Evolutionary conservation across 2,329 filamentous ascomycete genomes (phyloP).

Genomic region (Epichloe coenophiala): DNA sequence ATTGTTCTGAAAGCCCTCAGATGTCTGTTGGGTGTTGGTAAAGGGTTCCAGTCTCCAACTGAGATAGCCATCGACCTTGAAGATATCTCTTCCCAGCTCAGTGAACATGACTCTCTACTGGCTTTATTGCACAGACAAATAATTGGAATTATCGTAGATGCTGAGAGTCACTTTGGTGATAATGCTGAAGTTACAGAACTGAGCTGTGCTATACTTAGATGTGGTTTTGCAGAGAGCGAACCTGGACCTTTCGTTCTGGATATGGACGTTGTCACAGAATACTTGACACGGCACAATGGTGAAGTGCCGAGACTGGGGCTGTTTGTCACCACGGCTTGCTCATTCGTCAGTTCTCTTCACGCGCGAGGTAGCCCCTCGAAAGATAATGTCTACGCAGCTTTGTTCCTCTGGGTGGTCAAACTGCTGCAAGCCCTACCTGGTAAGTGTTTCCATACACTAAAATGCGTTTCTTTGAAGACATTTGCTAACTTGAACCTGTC

Average conservation of each 20-base stretch:
- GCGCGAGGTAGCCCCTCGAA: slow-evolving; percentile 29
- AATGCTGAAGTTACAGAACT: slow-evolving; percentile 58
- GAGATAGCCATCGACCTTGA: slow-evolving; percentile 59
- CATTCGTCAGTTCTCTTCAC: slow-evolving; percentile 49
- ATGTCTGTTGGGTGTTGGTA: slow-evolving; percentile 57
- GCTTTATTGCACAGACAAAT: slow-evolving; percentile 30
- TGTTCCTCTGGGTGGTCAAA: slow-evolving; percentile 48
- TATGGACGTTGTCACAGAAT: slow-evolving; percentile 49
- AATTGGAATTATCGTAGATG: slow-evolving; percentile 30
- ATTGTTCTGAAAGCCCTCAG: slow-evolving; percentile 44
- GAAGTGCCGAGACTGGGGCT: slow-evolving; percentile 54
- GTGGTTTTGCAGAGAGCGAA: slow-evolving; percentile 61
- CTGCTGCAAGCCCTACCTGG: slow-evolving; percentile 50
- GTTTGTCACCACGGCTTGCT: slow-evolving; percentile 58
- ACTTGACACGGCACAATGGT: slow-evolving; percentile 45
- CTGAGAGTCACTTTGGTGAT: slow-evolving; percentile 38
- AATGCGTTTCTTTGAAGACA: background rate
- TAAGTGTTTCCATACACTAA: slow-evolving; percentile 14
- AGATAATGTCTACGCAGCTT: slow-evolving; percentile 32
- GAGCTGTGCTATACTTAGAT: slow-evolving; percentile 56
- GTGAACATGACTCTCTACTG: slow-evolving; percentile 10
- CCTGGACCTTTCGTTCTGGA: slow-evolving; percentile 69
- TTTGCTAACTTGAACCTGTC: background rate
- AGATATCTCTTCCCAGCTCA: slow-evolving; percentile 18
- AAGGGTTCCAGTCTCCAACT: slow-evolving; percentile 54